Conservation (phyloP, 2,329 filamentous ascomycete genomes). For the Cercospora sesami region DNA sequence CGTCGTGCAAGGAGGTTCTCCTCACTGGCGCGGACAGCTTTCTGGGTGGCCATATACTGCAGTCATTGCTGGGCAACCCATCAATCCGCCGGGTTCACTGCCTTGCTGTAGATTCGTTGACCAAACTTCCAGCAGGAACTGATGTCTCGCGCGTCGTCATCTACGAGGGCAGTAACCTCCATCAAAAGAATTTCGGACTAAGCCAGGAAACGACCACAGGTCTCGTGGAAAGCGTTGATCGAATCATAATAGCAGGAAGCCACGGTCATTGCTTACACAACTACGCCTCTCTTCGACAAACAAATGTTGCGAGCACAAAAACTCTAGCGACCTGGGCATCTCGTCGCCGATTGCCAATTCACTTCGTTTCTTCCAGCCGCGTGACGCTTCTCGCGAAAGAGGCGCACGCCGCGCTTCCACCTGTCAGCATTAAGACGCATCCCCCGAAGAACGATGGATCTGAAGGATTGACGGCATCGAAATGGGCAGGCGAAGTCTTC, state of each 20-base stretch:
- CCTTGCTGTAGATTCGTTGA: slow-evolving; percentile 44
- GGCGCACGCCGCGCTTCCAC: slow-evolving; percentile 17
- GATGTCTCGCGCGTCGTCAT: slow-evolving; percentile 43
- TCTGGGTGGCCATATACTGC: slow-evolving; percentile 44
- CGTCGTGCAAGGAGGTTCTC: slow-evolving; percentile 25
- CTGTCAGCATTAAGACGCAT: slow-evolving; percentile 13
- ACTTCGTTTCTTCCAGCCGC: slow-evolving; percentile 28
- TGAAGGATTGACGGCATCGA: slow-evolving; percentile 24
- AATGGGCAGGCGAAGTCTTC: slow-evolving; percentile 25
- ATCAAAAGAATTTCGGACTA: slow-evolving; percentile 43
- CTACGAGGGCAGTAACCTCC: slow-evolving; percentile 19
- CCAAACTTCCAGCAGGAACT: background rate
- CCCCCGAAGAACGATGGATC: slow-evolving; percentile 16
- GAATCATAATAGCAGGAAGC: slow-evolving; percentile 32
- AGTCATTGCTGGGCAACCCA: slow-evolving; percentile 38
- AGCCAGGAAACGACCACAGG: slow-evolving; percentile 31
- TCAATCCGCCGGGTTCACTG: slow-evolving; percentile 46
- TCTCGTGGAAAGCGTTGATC: slow-evolving; percentile 41
- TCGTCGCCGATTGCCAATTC: slow-evolving; percentile 25
- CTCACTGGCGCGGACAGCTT: slow-evolving; percentile 48
- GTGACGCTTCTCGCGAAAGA: slow-evolving; percentile 20
- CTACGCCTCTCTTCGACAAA: slow-evolving; percentile 32
- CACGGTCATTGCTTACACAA: slow-evolving; percentile 33
- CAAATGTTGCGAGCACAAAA: slow-evolving; percentile 31
- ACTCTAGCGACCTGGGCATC: slow-evolving; percentile 11